These are phyloP conservation scores for Solanum phureja DNA, from an alignment of 257 asterid genomes.

Conservation along the genomic window DNA sequence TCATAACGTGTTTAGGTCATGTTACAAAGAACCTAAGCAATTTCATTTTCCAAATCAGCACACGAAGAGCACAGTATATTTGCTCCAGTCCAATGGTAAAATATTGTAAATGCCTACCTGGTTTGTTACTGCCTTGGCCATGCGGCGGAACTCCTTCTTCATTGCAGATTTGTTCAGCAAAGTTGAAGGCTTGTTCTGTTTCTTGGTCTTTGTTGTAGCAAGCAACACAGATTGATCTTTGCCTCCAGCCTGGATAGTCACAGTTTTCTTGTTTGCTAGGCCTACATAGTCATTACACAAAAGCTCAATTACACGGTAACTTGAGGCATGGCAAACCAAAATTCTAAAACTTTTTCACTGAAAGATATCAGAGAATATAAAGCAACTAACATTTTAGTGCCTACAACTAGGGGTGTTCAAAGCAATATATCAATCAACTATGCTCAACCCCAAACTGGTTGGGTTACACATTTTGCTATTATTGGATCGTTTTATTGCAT, in stretches of 20 bases:
- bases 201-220: slow-evolving; percentile 83
- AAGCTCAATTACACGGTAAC: not conserved
- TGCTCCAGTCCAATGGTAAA: not conserved
- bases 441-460: not conserved
- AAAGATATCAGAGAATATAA: not conserved
- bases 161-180: slow-evolving; percentile 53
- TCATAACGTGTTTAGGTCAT: not conserved
- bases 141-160: slow-evolving; percentile 81
- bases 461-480: not conserved
- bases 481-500: not conserved
- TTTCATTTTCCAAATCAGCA: not conserved
- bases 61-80: not conserved
- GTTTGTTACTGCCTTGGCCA: slow-evolving; percentile 88
- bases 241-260: slow-evolving; percentile 62
- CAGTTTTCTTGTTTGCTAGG: slow-evolving; percentile 89
- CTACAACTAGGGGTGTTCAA: not conserved
- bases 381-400: not conserved
- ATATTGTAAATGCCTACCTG: slow-evolving; percentile 39
- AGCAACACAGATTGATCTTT: slow-evolving; percentile 74
- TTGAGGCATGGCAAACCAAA: not conserved
- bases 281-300: slow-evolving; percentile 22
- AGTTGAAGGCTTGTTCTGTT: slow-evolving; percentile 64
- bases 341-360: not conserved
- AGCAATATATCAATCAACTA: not conserved
- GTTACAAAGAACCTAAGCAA: not conserved